Percentiles rank a stretch among this genome's conserved stretches.
Evolutionary conservation across 805 yeast species (phyloP).

Genomic region (Candida odintsovae): DNA sequence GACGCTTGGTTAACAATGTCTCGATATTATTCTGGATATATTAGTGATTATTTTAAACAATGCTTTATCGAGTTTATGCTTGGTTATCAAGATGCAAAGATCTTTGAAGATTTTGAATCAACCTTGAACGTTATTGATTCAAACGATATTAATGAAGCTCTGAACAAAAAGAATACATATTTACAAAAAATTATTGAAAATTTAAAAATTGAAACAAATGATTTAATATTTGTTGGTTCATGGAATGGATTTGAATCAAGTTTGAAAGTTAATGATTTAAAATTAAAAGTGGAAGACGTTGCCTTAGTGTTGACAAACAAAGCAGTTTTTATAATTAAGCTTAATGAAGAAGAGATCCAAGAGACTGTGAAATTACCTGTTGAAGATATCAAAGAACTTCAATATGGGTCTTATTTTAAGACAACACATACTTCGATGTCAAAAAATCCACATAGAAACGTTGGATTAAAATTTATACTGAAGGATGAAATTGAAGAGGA

Average conservation of each 20-base stretch:
- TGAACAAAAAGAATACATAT: conserved; percentile 25
- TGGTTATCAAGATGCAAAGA: conserved; percentile 29
- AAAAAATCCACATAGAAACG: conserved; percentile 26
- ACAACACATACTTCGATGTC: conserved; percentile 15
- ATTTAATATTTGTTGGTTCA: conserved; percentile 20
- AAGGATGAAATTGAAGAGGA: not conserved
- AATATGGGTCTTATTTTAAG: conserved; percentile 26
- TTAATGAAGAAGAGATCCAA: conserved; percentile 16
- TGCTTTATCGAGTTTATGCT: conserved; percentile 36
- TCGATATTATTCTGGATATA: conserved; percentile 37
- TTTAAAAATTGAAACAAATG: conserved; percentile 14
- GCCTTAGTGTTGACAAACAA: conserved; percentile 20
- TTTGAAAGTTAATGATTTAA: conserved; percentile 15
- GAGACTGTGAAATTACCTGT: conserved; percentile 15
- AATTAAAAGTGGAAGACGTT: conserved; percentile 8
- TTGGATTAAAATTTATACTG: conserved; percentile 25
- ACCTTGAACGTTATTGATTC: conserved; percentile 25
- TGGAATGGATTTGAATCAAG: conserved; percentile 23
- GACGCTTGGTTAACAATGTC: conserved; percentile 38
- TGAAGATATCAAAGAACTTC: conserved; percentile 17
- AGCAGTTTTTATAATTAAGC: conserved; percentile 16
- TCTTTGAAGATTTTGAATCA: conserved; percentile 37
- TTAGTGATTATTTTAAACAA: conserved; percentile 40
- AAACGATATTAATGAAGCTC: conserved; percentile 15
- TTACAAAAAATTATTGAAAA: conserved; percentile 13